Evolutionary conservation across 305 asterid genomes (phyloP), one percentile per base, ranked within the genome.

Genomic region (Ajuga reptans): DNA sequence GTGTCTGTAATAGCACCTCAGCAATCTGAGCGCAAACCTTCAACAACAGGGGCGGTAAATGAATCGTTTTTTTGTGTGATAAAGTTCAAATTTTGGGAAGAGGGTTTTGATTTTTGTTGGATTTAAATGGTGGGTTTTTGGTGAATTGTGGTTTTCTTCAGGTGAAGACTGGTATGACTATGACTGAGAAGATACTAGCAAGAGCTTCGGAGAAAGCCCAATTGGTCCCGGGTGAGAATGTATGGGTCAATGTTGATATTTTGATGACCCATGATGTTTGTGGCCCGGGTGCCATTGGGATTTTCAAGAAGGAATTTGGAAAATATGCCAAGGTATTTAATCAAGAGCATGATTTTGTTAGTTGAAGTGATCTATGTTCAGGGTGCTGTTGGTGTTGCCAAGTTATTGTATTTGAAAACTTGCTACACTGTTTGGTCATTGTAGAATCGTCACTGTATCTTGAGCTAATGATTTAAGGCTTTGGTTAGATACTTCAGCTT

Each of bases 231-330:
- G 97, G 98, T 68, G 98, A 93, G 60, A 93, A 90, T 61, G 87
- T 81, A 0, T 93, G 97, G 98, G 92, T 84, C 11, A 82, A 92
- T 69, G 85, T 90, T 57, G 97, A 92, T 84, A 71, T 92, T 70
- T 74, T 92, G 87, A 92, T 92, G 97, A 92, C 96, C 10, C 95
- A 90, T 73, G 98, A 92, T 77, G 95, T 85, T 62, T 84, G 94
- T 77, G 98, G 97, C 21, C 96, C 97, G 24, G 92, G 87, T 78
- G 43, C 86, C 36, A 69, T 87, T 69, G 97, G 92, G 47, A 87
- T 87, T 71, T 90, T 90, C 87, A 90, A 90, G 89, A 87, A 71
- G 63, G 94, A 90, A 78, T 92, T 90, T 68, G 96, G 97, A 39
- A 69, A 88, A 77, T 73, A 90, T 81, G 95, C 97, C 0, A 90